phyloP scores from a whole-genome alignment of 345 rosid genomes.

The Hirschfeldia incana region DNA sequence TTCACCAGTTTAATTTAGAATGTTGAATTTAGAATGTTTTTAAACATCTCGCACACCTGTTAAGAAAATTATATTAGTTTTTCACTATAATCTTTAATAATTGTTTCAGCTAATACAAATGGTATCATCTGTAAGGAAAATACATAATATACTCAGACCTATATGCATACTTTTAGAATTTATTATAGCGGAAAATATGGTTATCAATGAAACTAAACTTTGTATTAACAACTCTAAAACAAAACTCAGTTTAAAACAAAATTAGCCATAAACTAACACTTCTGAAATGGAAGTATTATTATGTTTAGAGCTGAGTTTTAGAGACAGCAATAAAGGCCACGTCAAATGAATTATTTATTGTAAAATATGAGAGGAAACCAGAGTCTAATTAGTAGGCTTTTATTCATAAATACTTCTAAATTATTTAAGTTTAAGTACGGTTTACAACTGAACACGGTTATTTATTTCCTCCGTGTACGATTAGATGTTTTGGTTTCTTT shows the following conservation, averaged over 20 bases:
- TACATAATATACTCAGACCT: neutral
- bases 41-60: neutral
- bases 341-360: neutral
- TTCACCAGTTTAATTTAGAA: neutral
- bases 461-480: neutral
- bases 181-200: neutral
- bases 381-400: neutral
- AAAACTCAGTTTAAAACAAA: neutral
- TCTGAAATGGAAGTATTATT: neutral
- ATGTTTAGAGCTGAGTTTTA: neutral
- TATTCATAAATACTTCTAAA: neutral
- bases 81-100: neutral
- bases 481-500: neutral
- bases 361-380: neutral
- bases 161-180: neutral
- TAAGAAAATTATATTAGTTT: neutral
- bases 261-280: neutral
- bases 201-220: neutral
- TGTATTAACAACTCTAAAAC: neutral
- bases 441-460: neutral
- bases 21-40: too few species aligned
- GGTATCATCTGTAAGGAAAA: neutral
- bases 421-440: neutral
- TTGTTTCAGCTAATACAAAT: neutral
- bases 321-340: neutral